Evolutionary conservation across 805 yeast genomes (phyloP).

Genomic region (Phaffomyces opuntiae): DNA sequence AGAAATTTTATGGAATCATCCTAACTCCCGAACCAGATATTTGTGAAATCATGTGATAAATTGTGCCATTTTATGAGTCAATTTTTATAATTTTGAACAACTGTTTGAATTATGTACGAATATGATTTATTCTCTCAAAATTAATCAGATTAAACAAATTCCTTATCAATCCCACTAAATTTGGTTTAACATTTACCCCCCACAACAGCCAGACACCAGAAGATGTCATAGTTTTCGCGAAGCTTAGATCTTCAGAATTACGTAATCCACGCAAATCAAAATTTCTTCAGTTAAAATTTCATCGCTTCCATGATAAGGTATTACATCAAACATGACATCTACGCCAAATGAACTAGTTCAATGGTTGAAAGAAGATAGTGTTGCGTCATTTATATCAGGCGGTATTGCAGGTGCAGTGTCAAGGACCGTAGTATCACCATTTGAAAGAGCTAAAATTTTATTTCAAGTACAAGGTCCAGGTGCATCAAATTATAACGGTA

Average conservation of each 20-base stretch:
- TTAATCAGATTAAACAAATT: too few species aligned
- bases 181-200: too few species aligned
- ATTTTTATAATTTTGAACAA: too few species aligned
- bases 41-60: too few species aligned
- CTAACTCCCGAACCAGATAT: background rate
- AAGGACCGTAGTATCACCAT: constrained; percentile 88
- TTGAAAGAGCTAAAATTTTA: constrained; percentile 88
- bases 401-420: constrained; percentile 78
- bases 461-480: constrained; percentile 76
- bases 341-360: constrained; percentile 5
- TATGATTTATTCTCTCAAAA: too few species aligned
- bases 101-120: too few species aligned
- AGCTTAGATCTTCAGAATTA: too few species aligned
- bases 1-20: background rate
- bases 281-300: background rate
- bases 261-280: background rate
- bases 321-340: background rate
- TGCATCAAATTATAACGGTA: constrained; percentile 49
- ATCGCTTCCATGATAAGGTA: background rate
- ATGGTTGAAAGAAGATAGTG: constrained; percentile 39
- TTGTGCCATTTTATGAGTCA: background rate
- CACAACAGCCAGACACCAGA: too few species aligned
- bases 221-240: too few species aligned
- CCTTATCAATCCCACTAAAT: too few species aligned
- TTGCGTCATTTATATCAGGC: constrained; percentile 62